These are phyloP conservation scores for Jimgerdemannia lactiflua DNA, from an alignment of 192 early-diverging fungal species.

Conservation along the genomic window DNA sequence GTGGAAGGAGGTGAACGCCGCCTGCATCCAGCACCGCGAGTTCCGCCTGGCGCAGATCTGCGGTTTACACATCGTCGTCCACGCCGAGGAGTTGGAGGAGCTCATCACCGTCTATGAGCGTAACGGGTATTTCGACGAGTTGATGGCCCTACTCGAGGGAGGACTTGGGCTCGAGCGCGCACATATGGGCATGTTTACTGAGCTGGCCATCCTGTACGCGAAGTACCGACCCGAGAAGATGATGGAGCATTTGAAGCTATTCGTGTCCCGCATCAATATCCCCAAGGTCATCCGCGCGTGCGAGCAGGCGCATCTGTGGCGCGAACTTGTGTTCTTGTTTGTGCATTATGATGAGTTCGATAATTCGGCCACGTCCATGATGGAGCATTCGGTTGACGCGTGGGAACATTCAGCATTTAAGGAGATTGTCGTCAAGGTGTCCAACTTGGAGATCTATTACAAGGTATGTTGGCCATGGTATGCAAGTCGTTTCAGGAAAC, in stretches of 20 bases:
- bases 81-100: slow-evolving; percentile 95
- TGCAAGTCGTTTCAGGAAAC: not conserved
- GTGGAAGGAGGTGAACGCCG: slow-evolving; percentile 99
- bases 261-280: slow-evolving; percentile 97
- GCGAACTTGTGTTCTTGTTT: slow-evolving; percentile 97
- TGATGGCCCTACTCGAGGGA: slow-evolving; percentile 88
- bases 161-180: slow-evolving; percentile 96
- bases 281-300: slow-evolving; percentile 98
- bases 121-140: slow-evolving; percentile 88
- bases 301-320: slow-evolving; percentile 93
- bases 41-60: slow-evolving; percentile 99
- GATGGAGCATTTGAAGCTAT: slow-evolving; percentile 97
- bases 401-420: slow-evolving; percentile 98
- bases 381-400: slow-evolving; percentile 91
- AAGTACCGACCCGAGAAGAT: slow-evolving; percentile 94
- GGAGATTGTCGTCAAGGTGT: slow-evolving; percentile 95
- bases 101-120: slow-evolving; percentile 86
- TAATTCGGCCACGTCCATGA: slow-evolving; percentile 95
- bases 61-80: slow-evolving; percentile 92
- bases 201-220: slow-evolving; percentile 96
- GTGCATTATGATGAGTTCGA: slow-evolving; percentile 99
- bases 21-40: slow-evolving; percentile 92
- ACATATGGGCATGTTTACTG: slow-evolving; percentile 99
- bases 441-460: slow-evolving; percentile 98
- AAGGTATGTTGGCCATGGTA: slow-evolving; percentile 47